A percentile compares a stretch with the other conserved stretches of the same genome.
Evolutionary conservation across 2,329 filamentous ascomycete species (phyloP).

Genomic region (Arthrobotrys sphaeroides): DNA sequence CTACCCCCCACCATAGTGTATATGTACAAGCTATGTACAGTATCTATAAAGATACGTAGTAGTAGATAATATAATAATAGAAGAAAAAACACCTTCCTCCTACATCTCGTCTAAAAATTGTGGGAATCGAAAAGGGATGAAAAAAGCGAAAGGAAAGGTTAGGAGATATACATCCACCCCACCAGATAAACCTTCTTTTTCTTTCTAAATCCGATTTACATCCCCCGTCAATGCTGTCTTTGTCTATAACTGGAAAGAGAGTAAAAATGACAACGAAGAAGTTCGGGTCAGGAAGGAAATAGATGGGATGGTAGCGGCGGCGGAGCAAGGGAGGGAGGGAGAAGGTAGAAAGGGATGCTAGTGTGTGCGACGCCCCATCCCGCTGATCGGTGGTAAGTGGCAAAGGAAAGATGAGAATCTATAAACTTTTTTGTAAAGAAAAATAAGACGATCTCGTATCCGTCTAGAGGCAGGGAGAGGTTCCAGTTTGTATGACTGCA

Average conservation of each 20-base stretch:
- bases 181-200: background rate
- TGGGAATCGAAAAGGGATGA: background rate
- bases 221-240: background rate
- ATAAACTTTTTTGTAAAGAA: constrained; percentile 28
- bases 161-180: background rate
- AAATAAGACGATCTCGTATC: constrained; percentile 8
- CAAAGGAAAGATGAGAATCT: constrained; percentile 26
- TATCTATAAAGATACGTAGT: constrained; percentile 1
- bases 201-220: background rate
- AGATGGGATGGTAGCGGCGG: background rate
- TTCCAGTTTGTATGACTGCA: constrained; percentile 7
- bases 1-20: background rate
- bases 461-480: constrained; percentile 12
- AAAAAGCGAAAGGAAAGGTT: background rate
- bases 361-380: background rate
- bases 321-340: background rate
- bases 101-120: background rate
- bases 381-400: background rate
- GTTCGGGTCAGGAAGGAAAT: constrained; percentile 4
- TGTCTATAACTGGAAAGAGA: background rate
- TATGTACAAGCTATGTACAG: constrained; percentile 34
- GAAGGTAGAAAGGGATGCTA: too few species aligned
- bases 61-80: too few species aligned
- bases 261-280: background rate
- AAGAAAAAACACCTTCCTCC: background rate